Evolutionary conservation across 345 rosid genomes (phyloP).

Genomic region (Camelina neglecta): DNA sequence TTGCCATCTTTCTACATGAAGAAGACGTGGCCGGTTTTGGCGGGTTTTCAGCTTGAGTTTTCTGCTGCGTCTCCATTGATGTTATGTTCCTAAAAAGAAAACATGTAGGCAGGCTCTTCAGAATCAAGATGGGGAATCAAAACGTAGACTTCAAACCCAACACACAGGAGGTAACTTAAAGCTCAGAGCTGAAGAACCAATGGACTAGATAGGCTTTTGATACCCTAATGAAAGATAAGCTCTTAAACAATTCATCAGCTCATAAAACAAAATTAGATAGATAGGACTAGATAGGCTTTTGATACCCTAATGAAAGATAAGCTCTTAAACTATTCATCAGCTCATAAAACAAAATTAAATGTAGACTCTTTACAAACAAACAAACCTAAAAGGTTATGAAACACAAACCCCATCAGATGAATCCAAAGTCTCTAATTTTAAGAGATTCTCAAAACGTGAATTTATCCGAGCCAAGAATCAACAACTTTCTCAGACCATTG

Average conservation of each 20-base stretch:
- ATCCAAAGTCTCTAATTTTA: neutral
- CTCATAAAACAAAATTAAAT: neutral
- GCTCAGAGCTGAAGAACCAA: slow-evolving; percentile 8
- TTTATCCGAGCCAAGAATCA: neutral
- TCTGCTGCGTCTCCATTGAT: slow-evolving; percentile 52
- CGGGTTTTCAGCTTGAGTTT: slow-evolving; percentile 43
- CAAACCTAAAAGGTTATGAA: too few species aligned
- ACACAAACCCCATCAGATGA: neutral
- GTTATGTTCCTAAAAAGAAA: neutral
- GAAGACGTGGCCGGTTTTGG: slow-evolving; percentile 46
- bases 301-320: neutral
- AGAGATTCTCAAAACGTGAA: neutral
- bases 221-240: neutral
- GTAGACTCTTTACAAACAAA: neutral
- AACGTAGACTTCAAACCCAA: neutral
- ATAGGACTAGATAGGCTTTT: too few species aligned
- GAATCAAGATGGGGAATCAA: neutral
- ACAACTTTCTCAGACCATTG: neutral
- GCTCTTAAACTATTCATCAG: neutral
- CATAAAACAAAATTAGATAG: neutral
- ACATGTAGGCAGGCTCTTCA: neutral
- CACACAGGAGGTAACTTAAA: neutral
- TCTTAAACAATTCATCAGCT: neutral
- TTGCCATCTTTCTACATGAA: slow-evolving; percentile 75
- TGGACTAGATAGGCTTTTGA: neutral